Conservation (phyloP, 768 basidiomycete genomes). For the Pleurotus sapidus region DNA sequence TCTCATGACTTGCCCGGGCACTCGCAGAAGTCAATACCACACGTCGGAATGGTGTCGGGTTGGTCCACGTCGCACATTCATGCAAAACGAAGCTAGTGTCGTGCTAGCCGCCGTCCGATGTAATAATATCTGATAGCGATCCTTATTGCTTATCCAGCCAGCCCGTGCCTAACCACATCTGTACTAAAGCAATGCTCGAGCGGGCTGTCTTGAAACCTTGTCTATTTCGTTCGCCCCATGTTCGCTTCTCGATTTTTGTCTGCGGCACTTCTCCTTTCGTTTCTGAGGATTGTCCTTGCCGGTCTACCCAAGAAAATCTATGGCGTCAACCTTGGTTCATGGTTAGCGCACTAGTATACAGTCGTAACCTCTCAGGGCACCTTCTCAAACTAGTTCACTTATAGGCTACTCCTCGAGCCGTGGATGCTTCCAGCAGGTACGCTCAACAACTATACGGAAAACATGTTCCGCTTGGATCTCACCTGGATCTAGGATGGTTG, state of each 20-base stretch:
- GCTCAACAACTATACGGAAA: too few species aligned
- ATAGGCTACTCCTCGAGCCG: slow-evolving; percentile 74
- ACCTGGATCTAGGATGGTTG: slow-evolving; percentile 50
- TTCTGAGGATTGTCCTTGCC: slow-evolving; percentile 13
- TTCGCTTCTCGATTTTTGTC: not conserved
- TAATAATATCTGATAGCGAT: too few species aligned
- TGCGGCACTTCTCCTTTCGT: not conserved
- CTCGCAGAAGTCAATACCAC: not conserved
- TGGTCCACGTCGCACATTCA: not conserved
- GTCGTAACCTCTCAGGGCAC: not conserved
- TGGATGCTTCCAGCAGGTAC: slow-evolving; percentile 79
- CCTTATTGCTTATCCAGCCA: too few species aligned
- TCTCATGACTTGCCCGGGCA: not conserved
- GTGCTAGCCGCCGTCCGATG: not conserved
- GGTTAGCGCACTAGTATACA: slow-evolving; percentile 29
- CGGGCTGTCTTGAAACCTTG: too few species aligned
- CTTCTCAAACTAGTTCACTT: slow-evolving; percentile 6
- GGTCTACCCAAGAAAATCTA: slow-evolving; percentile 23
- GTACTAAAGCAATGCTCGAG: too few species aligned
- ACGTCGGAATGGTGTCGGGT: not conserved
- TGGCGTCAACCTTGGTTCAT: slow-evolving; percentile 71
- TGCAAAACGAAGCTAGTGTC: not conserved
- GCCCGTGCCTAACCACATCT: too few species aligned
- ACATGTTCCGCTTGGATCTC: too few species aligned
- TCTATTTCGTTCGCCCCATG: not conserved